A percentile compares a stretch with the other conserved stretches of the same genome.
These are phyloP conservation scores for Secale cereale DNA, from an alignment of 176 grass and related monocot species.

Conservation along the genomic window DNA sequence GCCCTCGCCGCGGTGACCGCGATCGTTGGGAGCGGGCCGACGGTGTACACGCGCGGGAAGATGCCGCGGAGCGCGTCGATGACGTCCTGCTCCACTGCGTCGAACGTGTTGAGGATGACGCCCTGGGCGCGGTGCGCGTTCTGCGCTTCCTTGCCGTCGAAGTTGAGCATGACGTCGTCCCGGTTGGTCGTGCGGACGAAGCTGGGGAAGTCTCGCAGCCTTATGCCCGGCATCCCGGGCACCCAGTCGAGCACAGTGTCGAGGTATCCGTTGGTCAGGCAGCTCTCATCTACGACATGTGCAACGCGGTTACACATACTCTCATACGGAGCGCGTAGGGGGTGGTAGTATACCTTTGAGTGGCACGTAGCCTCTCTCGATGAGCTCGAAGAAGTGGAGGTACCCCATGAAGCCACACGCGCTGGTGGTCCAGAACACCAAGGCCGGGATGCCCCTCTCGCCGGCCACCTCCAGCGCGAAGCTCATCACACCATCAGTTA, in stretches of 20 bases:
- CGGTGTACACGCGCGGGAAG: slow-evolving; percentile 45
- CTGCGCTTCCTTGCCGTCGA: slow-evolving; percentile 32
- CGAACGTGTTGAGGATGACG: slow-evolving; percentile 62
- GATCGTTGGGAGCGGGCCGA: slow-evolving; percentile 44
- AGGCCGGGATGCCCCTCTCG: slow-evolving; percentile 30
- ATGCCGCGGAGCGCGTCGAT: slow-evolving; percentile 35
- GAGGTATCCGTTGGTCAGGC: slow-evolving; percentile 48
- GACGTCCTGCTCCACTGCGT: slow-evolving; percentile 47
- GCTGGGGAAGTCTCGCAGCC: slow-evolving; percentile 53
- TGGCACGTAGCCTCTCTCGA: slow-evolving; percentile 43
- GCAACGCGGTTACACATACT: background rate
- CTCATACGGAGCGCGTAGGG: background rate
- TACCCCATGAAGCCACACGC: slow-evolving; percentile 51
- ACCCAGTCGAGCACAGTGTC: slow-evolving; percentile 53
- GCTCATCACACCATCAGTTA: slow-evolving; percentile 51
- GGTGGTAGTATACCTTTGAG: slow-evolving; percentile 33
- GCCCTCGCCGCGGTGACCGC: background rate
- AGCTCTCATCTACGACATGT: slow-evolving; percentile 29
- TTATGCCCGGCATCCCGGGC: slow-evolving; percentile 29
- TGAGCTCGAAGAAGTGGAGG: slow-evolving; percentile 42
- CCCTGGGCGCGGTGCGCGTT: slow-evolving; percentile 38
- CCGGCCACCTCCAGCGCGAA: slow-evolving; percentile 36
- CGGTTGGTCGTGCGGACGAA: slow-evolving; percentile 56
- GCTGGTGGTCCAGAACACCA: slow-evolving; percentile 55
- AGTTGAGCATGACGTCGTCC: slow-evolving; percentile 52